A percentile compares a stretch with the other conserved stretches of the same genome.
phyloP scores from a whole-genome alignment of 495 filamentous ascomycete species.

The Annulohypoxylon maeteangense region DNA sequence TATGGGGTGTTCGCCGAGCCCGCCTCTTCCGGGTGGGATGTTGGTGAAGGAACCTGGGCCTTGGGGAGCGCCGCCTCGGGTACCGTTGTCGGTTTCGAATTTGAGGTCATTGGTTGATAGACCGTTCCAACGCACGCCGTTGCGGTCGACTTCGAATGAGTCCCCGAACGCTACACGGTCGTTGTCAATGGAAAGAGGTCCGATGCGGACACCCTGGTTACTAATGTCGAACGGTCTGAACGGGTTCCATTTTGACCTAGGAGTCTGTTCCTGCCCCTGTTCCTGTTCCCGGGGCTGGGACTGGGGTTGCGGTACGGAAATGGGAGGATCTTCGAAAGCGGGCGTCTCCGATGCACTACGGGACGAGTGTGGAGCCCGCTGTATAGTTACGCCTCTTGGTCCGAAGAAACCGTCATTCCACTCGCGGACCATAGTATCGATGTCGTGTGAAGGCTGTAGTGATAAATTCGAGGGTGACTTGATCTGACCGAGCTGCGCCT shows the following conservation, averaged over 20 bases:
- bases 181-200: slow-evolving; percentile 49
- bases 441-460: slow-evolving; percentile 19
- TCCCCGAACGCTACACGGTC: slow-evolving; percentile 54
- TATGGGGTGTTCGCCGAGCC: slow-evolving; percentile 26
- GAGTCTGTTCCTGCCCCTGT: slow-evolving; percentile 19
- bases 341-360: background rate
- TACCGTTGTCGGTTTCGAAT: background rate
- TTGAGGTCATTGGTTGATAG: background rate
- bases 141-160: slow-evolving; percentile 53
- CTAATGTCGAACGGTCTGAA: slow-evolving; percentile 27
- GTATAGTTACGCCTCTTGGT: slow-evolving; percentile 49
- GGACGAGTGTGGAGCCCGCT: background rate
- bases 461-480: slow-evolving; percentile 23
- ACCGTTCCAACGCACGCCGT: slow-evolving; percentile 51
- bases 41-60: background rate
- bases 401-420: slow-evolving; percentile 65
- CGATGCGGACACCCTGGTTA: slow-evolving; percentile 47
- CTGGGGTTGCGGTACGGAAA: background rate
- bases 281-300: slow-evolving; percentile 22
- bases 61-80: background rate
- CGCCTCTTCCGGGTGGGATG: background rate
- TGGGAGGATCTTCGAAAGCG: background rate
- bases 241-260: slow-evolving; percentile 39
- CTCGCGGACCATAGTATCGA: slow-evolving; percentile 54
- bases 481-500: slow-evolving; percentile 52